phyloP scores from a whole-genome alignment of 2,329 filamentous ascomycete genomes.

The Drechslerella stenobrocha region DNA sequence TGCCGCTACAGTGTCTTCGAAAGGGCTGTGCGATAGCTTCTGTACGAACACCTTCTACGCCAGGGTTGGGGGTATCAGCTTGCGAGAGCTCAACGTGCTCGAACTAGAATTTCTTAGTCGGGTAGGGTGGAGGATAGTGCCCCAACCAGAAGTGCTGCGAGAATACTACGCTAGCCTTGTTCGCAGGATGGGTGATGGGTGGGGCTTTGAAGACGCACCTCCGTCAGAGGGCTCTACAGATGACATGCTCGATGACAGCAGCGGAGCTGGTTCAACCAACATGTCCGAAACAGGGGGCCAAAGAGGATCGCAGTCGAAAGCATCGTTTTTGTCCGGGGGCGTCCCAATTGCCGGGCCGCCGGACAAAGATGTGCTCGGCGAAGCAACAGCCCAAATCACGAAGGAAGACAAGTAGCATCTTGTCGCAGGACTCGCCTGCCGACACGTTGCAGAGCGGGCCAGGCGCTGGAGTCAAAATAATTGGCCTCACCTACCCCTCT shows the following conservation, averaged over 20 bases:
- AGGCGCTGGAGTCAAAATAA: slow-evolving; percentile 8
- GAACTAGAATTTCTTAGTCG: slow-evolving; percentile 91
- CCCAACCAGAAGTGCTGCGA: slow-evolving; percentile 86
- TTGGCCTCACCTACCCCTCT: too few relatives aligned
- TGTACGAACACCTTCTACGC: slow-evolving; percentile 99
- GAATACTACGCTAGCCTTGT: slow-evolving; percentile 92
- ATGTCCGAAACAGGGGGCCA: slow-evolving; percentile 25
- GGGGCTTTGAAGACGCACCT: slow-evolving; percentile 58
- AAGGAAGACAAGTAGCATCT: slow-evolving; percentile 2
- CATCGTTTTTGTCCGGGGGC: slow-evolving; percentile 14
- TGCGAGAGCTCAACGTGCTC: slow-evolving; percentile 83
- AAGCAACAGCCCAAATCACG: not conserved
- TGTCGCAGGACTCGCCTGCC: not conserved
- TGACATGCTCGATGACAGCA: slow-evolving; percentile 36
- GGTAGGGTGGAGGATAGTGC: slow-evolving; percentile 95
- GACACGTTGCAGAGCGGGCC: slow-evolving; percentile 10
- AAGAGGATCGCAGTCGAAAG: slow-evolving; percentile 30
- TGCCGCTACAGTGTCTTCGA: slow-evolving; percentile 90
- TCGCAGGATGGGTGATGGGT: slow-evolving; percentile 64
- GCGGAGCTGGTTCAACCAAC: slow-evolving; percentile 22
- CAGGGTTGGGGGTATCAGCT: slow-evolving; percentile 85
- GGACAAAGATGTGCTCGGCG: slow-evolving; percentile 15
- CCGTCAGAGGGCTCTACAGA: slow-evolving; percentile 35
- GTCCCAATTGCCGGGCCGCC: slow-evolving; percentile 13
- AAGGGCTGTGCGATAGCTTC: slow-evolving; percentile 93